These are phyloP conservation scores for Gorgonomyces haynaldii DNA, from an alignment of 192 early-diverging fungal genomes.

Conservation along the genomic window DNA sequence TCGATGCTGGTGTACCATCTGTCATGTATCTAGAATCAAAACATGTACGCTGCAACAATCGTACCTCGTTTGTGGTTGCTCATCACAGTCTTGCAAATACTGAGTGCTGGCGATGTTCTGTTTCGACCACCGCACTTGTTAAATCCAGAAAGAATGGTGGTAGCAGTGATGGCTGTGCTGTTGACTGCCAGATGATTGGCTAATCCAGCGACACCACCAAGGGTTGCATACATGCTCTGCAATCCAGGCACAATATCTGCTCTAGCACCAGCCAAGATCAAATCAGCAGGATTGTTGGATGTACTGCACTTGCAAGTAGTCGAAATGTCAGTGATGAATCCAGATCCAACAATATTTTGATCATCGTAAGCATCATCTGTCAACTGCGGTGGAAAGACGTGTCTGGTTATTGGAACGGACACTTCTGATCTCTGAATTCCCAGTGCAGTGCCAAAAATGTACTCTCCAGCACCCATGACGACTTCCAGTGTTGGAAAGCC, in stretches of 20 bases:
- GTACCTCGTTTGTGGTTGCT: neutral
- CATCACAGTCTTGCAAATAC: neutral
- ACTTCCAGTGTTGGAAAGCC: slow-evolving; percentile 3
- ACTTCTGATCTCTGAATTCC: neutral
- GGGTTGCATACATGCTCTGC: neutral
- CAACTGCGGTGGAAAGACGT: slow-evolving; percentile 1
- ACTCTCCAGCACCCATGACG: neutral
- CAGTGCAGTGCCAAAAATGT: slow-evolving; percentile 2
- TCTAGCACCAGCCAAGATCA: neutral
- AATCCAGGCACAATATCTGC: neutral
- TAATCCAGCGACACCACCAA: neutral
- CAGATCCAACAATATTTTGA: neutral
- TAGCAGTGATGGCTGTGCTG: neutral
- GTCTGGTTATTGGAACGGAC: neutral
- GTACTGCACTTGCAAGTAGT: neutral
- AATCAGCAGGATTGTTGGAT: neutral
- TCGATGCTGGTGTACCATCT: slow-evolving; percentile 7
- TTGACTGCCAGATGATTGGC: neutral
- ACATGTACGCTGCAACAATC: neutral
- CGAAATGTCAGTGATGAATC: slow-evolving; percentile 3
- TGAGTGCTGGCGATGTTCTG: neutral
- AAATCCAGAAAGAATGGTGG: neutral
- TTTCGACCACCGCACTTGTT: neutral
- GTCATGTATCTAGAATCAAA: no score
- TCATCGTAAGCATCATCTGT: neutral